Percentiles rank a stretch among this genome's conserved stretches.
These are phyloP conservation scores for Ophiocordyceps australis DNA, from an alignment of 2,329 filamentous ascomycete genomes.

Conservation along the genomic window DNA sequence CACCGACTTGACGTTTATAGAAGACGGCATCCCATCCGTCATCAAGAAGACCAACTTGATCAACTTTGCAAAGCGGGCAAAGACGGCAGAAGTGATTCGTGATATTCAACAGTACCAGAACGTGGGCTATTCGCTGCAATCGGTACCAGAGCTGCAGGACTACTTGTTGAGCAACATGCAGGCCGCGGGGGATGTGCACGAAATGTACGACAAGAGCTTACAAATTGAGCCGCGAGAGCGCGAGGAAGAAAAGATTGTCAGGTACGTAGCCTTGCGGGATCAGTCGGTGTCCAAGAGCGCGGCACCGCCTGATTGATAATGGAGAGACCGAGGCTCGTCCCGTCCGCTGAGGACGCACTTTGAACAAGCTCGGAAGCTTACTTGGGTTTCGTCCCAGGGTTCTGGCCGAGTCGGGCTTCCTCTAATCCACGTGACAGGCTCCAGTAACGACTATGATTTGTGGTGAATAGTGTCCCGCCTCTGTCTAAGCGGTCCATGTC, in stretches of 20 bases:
- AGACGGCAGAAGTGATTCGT: slow-evolving; percentile 94
- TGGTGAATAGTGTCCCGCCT: too few relatives aligned
- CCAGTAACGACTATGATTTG: not conserved
- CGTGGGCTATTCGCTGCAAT: slow-evolving; percentile 80
- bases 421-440: slow-evolving; percentile 17
- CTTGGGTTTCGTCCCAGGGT: slow-evolving; percentile 21
- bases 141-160: slow-evolving; percentile 83
- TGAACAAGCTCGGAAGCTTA: not conserved
- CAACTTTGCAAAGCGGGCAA: slow-evolving; percentile 96
- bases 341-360: too few relatives aligned
- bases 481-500: too few relatives aligned
- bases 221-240: slow-evolving; percentile 85
- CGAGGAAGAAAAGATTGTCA: slow-evolving; percentile 98
- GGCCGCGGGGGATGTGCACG: slow-evolving; percentile 85
- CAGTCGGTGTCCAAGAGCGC: slow-evolving; percentile 7
- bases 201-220: slow-evolving; percentile 98
- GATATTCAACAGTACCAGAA: slow-evolving; percentile 99
- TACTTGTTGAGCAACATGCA: slow-evolving; percentile 97
- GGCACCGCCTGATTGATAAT: slow-evolving; percentile 1
- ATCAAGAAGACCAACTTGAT: slow-evolving; percentile 94
- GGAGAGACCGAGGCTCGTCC: too few relatives aligned
- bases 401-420: slow-evolving; percentile 41
- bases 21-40: slow-evolving; percentile 90
- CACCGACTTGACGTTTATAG: slow-evolving; percentile 94
- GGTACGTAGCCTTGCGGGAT: slow-evolving; percentile 39